phyloP scores from a whole-genome alignment of 306 rosid species.

The Psophocarpus tetragonolobus region DNA sequence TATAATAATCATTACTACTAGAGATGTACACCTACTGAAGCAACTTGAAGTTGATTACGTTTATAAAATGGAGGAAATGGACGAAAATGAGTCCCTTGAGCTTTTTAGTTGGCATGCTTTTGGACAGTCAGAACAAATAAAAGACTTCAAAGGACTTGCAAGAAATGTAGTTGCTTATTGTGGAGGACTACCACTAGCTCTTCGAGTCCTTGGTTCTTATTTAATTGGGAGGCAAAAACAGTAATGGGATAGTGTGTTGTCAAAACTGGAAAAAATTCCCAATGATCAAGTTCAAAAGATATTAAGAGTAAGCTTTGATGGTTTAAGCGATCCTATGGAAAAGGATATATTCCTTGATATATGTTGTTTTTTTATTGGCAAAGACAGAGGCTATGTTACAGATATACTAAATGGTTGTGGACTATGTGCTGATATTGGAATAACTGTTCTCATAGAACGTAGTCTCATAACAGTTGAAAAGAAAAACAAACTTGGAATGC shows the following conservation, averaged over 20 bases:
- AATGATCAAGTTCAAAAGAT: neutral
- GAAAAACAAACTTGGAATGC: constrained; percentile 4
- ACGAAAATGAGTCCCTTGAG: constrained; percentile 22
- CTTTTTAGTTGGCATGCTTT: neutral
- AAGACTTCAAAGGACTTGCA: neutral
- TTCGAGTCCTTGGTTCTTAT: neutral
- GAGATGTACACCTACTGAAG: constrained; percentile 1
- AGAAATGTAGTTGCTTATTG: neutral
- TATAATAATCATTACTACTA: neutral
- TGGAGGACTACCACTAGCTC: constrained; percentile 6
- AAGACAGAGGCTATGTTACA: too few relatives aligned
- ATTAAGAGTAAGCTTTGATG: neutral
- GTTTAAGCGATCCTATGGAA: neutral
- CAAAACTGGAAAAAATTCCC: constrained; percentile 32
- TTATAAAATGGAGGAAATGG: neutral
- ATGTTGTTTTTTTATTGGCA: constrained; percentile 37
- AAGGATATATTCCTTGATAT: constrained; percentile 40
- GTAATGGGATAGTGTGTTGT: constrained; percentile 24
- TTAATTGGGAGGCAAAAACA: neutral
- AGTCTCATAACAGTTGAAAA: constrained; percentile 26
- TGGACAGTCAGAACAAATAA: neutral
- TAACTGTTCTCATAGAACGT: constrained; percentile 19
- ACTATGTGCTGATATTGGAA: constrained; percentile 20
- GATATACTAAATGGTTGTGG: too few relatives aligned
- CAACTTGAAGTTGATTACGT: neutral